phyloP scores from a whole-genome alignment of 1,284 basidiomycete species.

The Sanghuangporus baumii region DNA sequence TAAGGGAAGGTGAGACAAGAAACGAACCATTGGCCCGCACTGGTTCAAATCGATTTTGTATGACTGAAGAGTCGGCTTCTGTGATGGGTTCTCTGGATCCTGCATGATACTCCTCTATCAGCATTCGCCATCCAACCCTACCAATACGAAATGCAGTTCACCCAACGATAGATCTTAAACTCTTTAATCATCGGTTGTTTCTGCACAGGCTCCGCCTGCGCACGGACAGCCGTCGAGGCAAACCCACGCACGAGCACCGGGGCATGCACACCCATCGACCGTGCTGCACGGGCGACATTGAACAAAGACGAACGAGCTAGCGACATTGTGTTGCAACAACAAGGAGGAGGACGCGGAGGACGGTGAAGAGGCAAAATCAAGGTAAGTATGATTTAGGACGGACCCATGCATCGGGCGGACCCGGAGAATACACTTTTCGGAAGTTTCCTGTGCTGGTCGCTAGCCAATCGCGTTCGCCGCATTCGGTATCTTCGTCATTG shows the following conservation, averaged over 20 bases:
- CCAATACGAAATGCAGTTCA: constrained; percentile 31
- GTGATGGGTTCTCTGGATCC: constrained; percentile 94
- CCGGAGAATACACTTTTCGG: not conserved
- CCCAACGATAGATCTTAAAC: constrained; percentile 98
- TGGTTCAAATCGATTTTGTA: constrained; percentile 94
- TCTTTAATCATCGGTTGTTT: constrained; percentile 58
- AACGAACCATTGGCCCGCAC: constrained; percentile 89
- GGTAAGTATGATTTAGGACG: not conserved
- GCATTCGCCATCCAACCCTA: not conserved
- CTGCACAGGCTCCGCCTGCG: constrained; percentile 36
- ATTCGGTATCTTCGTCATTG: not conserved
- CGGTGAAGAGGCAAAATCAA: not conserved
- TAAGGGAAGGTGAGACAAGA: not conserved
- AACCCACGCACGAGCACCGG: constrained; percentile 27
- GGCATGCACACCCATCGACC: not conserved
- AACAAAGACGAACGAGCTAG: constrained; percentile 14
- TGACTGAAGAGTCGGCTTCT: constrained; percentile 88
- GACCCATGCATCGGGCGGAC: constrained; percentile 2
- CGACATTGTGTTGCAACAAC: constrained; percentile 5
- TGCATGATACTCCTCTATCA: constrained; percentile 26
- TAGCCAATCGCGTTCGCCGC: constrained; percentile 5
- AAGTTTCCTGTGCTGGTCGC: not conserved
- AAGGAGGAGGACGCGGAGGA: not conserved
- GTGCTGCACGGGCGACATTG: not conserved
- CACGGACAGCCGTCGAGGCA: constrained; percentile 30